Evolutionary conservation across 176 grass and related monocot genomes (phyloP), one percentile per base, ranked within the genome.

Genomic region (Olyra latifolia): DNA sequence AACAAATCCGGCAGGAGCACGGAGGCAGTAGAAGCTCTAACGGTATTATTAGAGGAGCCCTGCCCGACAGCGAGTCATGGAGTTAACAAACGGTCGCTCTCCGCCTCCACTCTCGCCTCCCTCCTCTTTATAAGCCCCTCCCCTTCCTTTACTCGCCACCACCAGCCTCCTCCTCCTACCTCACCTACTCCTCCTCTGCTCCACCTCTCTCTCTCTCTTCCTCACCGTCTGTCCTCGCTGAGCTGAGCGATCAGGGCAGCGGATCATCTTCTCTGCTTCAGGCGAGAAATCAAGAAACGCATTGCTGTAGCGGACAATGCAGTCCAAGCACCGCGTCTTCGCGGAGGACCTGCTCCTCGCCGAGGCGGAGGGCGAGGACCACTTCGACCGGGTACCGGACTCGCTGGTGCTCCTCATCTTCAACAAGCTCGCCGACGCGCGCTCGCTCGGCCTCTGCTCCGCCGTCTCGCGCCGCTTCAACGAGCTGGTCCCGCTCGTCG

Each of bases 381-480:
- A 88, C 84, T 94, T 94, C 65, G 92, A 94, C 60, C 80, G 46
- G 23, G 38, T 94, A 1, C 92, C 92, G 3, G 92, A 94, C 83
- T 88, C 92, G 22, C 76, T 94, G 15, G 80, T 91, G 25, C 88
- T 94, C 30, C 61, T 94, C 86, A 87, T 94, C 83, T 91, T 94
- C 82, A 94, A 94, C 86, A 88, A 81, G 78, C 86, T 91, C 17
- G 86, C 92, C 20, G 92, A 94, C 71, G 88, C 86, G 70, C 88
- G 70, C 27, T 86, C 92, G 1, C 88, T 94, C 0, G 92, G 92
- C 2, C 86, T 88, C n/a, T 91, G 86, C 80, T 77, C 77, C 22
- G 71, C 88, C 0, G 92, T 94, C 38, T 94, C 92, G 4, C 81
- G 73, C 66, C 83, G 92, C 28, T 94, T 94, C 92, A 94, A 83